Evolutionary conservation across 225 moss, liverwort and hornwort genomes (phyloP), one percentile per base, ranked within the genome.

Genomic region (Climacium dendroides): DNA sequence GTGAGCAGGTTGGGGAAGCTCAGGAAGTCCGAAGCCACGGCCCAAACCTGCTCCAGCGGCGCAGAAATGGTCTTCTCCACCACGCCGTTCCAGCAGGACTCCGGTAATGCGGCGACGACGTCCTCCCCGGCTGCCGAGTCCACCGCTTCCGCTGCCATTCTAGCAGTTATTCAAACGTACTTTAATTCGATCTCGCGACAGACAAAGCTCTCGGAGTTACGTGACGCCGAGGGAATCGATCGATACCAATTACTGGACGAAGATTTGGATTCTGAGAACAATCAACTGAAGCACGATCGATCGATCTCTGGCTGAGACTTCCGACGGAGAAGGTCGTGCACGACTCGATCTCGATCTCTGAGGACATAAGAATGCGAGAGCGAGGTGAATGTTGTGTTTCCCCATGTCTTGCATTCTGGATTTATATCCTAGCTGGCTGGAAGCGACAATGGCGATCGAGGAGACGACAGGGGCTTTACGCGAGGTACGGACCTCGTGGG

Each of bases 41-140:
- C 92, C 94, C 94, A 94, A 81, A 94, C 94, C 87, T 90, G 90
- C 65, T 92, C 92, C 45, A 94, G 63, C 48, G 94, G 94, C 18
- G 94, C 94, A 11, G 87, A 71, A 19, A 94, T 92, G 60, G 88
- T 87, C 86, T 92, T 94, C 89, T 94, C 92, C 72, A 94, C 89
- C 88, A 94, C 90, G 45, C 92, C 94, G 37, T 90, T 94, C 94
- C 93, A 93, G 25, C 5, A 5, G 29, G 58, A 32, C 35, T 20
- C 67, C 8, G 50, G 14, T 28, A 39, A 58, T 19, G 7, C 78
- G 18, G 18, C 78, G 58, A 39, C 58, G 26, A 39, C 41, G 8
- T 39, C 62, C 4, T 58, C 84, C 48, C 3, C 47, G 3, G 60
- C 19, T 16, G 43, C 65, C 19, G 53, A 23, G 34, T 17, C 82